Base-by-base conservation (phyloP, 306 rosid species). In the Nissolia schottii region DNA sequence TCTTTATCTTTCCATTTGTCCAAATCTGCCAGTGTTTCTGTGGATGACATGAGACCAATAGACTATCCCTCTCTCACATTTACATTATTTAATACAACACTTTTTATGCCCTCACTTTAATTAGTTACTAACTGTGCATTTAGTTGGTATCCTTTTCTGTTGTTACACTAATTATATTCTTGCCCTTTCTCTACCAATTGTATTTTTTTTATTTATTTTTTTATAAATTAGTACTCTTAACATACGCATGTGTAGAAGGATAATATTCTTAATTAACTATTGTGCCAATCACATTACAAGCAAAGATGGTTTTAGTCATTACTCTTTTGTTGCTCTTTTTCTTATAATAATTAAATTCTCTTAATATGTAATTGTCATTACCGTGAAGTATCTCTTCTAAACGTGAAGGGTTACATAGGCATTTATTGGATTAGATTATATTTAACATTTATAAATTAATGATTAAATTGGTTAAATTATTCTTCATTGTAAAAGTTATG, bases 11-110 rank as follows among this genome's bases (percentile, higher is more conserved):
- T 64, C 5, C 35, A 61, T 70, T 73, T 63, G 59, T 77, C 67
- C 32, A 64, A 51, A 27, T 79, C 57, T 37, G 35, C 46, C 43
- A 16, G 37, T 34, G 67, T 55, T 46, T 72, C 37, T 62, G 70
- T 71, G 59, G 78, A 78, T 56, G 74, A 74, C 25, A 77, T 67
- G 46, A 27, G 64, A 65, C 35, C 50, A 20, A 49, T 61, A 61
- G 43, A 6, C 61, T 31, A 29, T 54, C 70, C 79, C 25, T 79
- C 76, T 64, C 79, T 67, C 74, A 75, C 64, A 63, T 49, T 58
- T 62, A 11, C 34, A 59, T 67, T 81, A 12, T 28, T 70, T 71
- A 28, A 59, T 73, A 15, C 48, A 50, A 38, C 76, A 69, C 71
- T 77, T 49, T 70, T 49, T 70, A 70, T 37, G 49, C 41, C 15